Base-by-base conservation (phyloP, 805 yeast species). In the Nakazawaea laoshanensis region DNA sequence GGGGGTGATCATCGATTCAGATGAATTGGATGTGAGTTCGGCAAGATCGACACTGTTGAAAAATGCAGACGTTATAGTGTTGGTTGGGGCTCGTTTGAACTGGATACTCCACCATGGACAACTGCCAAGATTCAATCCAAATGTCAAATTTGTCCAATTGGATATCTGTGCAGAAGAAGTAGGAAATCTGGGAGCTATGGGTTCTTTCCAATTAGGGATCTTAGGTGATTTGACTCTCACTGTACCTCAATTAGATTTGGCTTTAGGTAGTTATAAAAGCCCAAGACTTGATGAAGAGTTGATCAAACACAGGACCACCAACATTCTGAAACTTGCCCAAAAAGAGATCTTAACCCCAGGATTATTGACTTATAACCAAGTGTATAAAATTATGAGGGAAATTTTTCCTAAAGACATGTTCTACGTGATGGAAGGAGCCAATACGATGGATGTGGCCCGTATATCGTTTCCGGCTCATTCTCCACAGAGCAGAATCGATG, bases 31-130 rank as follows among this genome's bases (percentile, higher is more conserved):
- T 42, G 63, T 74, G 10, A 68, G 81, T 0, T 73, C 83, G 3
- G 83, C 82, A 4, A 58, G 87, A 36, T 73, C 84, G 0, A 55
- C 59, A n/a, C 83, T 73, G 0, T 55, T 79, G 43, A 60, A 57
- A 39, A 42, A 52, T 5, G 73, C 85, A 0, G 85, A 78, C 45
- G 70, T 78, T 4, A 62, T 79, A 2, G 30, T 79, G 2, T 53
- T 79, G 2, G 48, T 75, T 3, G 87, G 87, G 3, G 83, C 83
- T 1, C 59, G 86, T 33, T 57, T 79, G 44, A 79, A 79, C 50
- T 80, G 87, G 88, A 77, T 79, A 13, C 52, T 80, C 40, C 87
- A 79, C 40, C 74, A 65, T 52, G 87, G 83, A 4, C 73, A 67
- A 27, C 30, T 63, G 2, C 79, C 81, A 14, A 70, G 71, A 44